These are phyloP conservation scores for Penicillium subrubescens DNA, from an alignment of 495 filamentous ascomycete genomes.

Conservation along the genomic window DNA sequence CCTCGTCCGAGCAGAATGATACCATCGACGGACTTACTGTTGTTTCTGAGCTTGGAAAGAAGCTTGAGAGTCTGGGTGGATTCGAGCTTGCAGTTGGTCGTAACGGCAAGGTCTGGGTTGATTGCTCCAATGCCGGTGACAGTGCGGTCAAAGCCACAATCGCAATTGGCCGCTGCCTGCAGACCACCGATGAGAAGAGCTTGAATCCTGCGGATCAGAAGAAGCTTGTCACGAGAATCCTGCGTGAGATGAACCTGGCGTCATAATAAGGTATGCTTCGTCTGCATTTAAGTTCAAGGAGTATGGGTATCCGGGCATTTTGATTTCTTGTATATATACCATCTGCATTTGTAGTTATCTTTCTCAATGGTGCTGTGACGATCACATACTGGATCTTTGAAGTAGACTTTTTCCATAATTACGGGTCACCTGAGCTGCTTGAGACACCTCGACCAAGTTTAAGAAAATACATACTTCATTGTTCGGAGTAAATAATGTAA, in stretches of 20 bases:
- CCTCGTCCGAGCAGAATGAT: conserved; percentile 63
- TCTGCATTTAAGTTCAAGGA: conserved; percentile 16
- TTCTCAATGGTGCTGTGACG: neutral
- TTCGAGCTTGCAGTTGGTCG: conserved; percentile 95
- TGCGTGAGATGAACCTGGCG: conserved; percentile 52
- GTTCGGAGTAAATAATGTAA: neutral
- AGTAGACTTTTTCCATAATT: neutral
- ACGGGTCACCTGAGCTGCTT: too few species aligned
- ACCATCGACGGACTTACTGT: conserved; percentile 65
- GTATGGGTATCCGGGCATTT: conserved; percentile 12
- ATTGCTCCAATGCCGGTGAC: conserved; percentile 63
- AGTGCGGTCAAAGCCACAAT: conserved; percentile 62
- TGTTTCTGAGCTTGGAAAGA: conserved; percentile 80
- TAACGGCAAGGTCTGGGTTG: conserved; percentile 92
- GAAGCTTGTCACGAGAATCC: conserved; percentile 72
- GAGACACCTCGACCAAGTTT: neutral
- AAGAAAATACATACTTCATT: neutral
- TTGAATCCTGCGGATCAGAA: conserved; percentile 73
- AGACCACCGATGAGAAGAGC: conserved; percentile 69
- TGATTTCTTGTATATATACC: conserved; percentile 17
- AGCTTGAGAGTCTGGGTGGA: conserved; percentile 59
- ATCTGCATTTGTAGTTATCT: conserved; percentile 12
- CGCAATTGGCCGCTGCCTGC: conserved; percentile 77
- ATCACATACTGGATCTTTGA: neutral
- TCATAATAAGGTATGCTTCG: conserved; percentile 19